A percentile compares a stretch with the other conserved stretches of the same genome.
Evolutionary conservation across 257 asterid genomes (phyloP).

Genomic region (Datura wrightii): DNA sequence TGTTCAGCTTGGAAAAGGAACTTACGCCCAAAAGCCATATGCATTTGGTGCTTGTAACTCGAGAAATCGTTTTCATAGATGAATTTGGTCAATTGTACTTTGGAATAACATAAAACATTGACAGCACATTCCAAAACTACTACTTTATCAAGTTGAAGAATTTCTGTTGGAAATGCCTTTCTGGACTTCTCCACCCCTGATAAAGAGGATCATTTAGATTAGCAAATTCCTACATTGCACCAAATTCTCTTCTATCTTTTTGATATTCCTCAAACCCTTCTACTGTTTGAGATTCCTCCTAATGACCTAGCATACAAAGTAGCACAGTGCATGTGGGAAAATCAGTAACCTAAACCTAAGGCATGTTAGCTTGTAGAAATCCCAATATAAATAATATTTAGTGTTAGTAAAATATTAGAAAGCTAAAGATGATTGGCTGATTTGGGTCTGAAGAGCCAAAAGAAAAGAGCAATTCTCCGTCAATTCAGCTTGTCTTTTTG

Average conservation of each 20-base stretch:
- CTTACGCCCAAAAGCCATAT: constrained; percentile 10
- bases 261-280: neutral
- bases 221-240: neutral
- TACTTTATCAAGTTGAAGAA: neutral
- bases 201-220: neutral
- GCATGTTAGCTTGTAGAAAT: constrained; percentile 14
- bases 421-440: constrained; percentile 46
- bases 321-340: constrained; percentile 16
- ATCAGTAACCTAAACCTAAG: neutral
- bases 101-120: constrained; percentile 1
- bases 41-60: constrained; percentile 24
- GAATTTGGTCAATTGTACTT: constrained; percentile 1
- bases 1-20: neutral
- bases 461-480: constrained; percentile 52
- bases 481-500: constrained; percentile 46
- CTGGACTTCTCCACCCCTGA: neutral
- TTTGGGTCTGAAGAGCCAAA: constrained; percentile 44
- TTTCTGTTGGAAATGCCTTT: neutral
- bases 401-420: constrained; percentile 48
- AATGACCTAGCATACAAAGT: neutral
- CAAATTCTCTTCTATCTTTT: neutral
- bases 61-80: neutral
- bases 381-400: neutral
- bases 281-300: constrained; percentile 1
- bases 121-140: neutral